A percentile compares a stretch with the other conserved stretches of the same genome.
Conservation (phyloP, 306 rosid genomes). For the Trifolium pratense region DNA sequence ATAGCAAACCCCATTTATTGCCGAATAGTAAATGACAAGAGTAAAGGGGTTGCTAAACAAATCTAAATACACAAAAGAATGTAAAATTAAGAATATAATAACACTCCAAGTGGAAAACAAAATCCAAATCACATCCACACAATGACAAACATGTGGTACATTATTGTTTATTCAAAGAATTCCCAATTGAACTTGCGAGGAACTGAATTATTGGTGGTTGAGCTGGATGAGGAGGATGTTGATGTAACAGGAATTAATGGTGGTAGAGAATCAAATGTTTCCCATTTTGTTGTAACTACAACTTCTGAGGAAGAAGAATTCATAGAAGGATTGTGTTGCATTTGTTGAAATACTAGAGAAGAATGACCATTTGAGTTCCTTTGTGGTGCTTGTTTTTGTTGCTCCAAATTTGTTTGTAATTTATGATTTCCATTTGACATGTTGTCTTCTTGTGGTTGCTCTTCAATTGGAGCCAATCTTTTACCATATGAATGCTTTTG, state of each 20-base stretch:
- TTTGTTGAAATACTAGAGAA: constrained; percentile 30
- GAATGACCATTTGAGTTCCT: constrained; percentile 44
- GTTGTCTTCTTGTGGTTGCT: constrained; percentile 45
- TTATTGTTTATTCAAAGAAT: constrained; percentile 58
- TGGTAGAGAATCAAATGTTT: constrained; percentile 72
- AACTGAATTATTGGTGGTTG: constrained; percentile 50
- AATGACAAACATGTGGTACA: constrained; percentile 46
- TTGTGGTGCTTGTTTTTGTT: constrained; percentile 6
- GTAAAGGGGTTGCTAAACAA: constrained; percentile 54
- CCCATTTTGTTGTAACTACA: constrained; percentile 95
- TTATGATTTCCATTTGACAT: constrained; percentile 38
- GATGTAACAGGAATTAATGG: constrained; percentile 49
- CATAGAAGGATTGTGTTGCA: constrained; percentile 36
- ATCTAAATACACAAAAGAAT: constrained; percentile 90
- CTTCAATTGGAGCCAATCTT: constrained; percentile 60
- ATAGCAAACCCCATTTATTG: constrained; percentile 68
- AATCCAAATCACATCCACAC: constrained; percentile 68
- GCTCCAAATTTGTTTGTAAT: constrained; percentile 56
- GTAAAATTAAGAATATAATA: constrained; percentile 39
- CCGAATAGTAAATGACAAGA: constrained; percentile 51
- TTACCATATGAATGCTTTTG: constrained; percentile 50
- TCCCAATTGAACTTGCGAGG: constrained; percentile 84
- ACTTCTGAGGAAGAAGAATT: constrained; percentile 59
- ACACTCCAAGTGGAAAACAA: constrained; percentile 63
- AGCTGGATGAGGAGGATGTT: constrained; percentile 49